These are phyloP conservation scores for Sabuloglossum arenarium DNA, from an alignment of 495 filamentous ascomycete genomes.

Conservation along the genomic window DNA sequence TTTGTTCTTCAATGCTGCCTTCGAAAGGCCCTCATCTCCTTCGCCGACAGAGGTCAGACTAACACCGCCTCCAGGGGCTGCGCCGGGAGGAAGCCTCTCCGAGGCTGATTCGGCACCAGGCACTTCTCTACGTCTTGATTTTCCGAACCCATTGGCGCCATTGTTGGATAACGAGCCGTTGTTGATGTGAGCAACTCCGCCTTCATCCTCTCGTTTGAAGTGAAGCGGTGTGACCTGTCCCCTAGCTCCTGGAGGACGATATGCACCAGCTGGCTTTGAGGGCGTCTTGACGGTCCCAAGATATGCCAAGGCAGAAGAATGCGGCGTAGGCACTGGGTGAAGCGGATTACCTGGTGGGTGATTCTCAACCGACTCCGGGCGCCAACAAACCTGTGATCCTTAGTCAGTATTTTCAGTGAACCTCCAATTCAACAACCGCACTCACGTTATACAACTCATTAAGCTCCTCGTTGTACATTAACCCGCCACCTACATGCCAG, in stretches of 20 bases:
- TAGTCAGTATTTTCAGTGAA: too few species aligned
- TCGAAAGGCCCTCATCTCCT: slow-evolving; percentile 53
- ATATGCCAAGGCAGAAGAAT: slow-evolving; percentile 66
- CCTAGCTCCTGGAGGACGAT: slow-evolving; percentile 89
- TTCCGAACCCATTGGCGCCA: slow-evolving; percentile 59
- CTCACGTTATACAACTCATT: slow-evolving; percentile 67
- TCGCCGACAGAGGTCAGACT: slow-evolving; percentile 33
- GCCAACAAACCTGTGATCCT: slow-evolving; percentile 39
- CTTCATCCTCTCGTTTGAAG: slow-evolving; percentile 95
- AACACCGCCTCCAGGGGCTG: slow-evolving; percentile 51
- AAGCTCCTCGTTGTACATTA: slow-evolving; percentile 93
- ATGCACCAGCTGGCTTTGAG: slow-evolving; percentile 85
- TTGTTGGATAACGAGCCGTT: slow-evolving; percentile 41
- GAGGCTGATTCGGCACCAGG: slow-evolving; percentile 56
- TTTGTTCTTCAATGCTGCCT: slow-evolving; percentile 89
- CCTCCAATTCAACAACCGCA: too few species aligned
- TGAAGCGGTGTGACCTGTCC: slow-evolving; percentile 73
- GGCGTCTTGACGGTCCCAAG: slow-evolving; percentile 74
- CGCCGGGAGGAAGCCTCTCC: slow-evolving; percentile 39
- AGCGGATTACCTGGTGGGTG: slow-evolving; percentile 53
- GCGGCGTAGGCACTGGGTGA: slow-evolving; percentile 55
- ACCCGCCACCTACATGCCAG: slow-evolving; percentile 75
- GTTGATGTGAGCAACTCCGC: slow-evolving; percentile 69
- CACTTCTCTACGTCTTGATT: slow-evolving; percentile 42
- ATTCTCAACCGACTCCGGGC: slow-evolving; percentile 41